Evolutionary conservation across 2,329 filamentous ascomycete species (phyloP), one percentile per base, ranked within the genome.

Genomic region (Coccinonectria pachysandricola): DNA sequence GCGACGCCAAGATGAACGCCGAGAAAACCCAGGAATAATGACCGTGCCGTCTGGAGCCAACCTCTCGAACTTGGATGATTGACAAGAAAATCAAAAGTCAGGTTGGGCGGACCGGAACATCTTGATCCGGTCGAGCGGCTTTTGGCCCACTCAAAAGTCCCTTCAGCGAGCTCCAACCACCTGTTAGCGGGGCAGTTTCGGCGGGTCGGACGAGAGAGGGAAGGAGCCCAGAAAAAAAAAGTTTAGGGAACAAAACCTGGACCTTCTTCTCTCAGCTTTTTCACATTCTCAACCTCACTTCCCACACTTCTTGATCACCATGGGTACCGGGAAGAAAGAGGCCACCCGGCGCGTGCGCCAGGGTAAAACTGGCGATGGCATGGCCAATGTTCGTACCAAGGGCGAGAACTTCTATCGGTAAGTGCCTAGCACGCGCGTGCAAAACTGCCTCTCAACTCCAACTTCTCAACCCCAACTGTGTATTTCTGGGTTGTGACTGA

Each of bases 361-460:
- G 70, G 85, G 84, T 44, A 88, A 87, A 63, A 72, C 71, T 25
- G 72, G 73, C 42, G 80, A 91, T 74, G 85, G 85, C 54, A 85
- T 94, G 74, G 76, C 63, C 48, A 96, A 96, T 62, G 83, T 96
- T 50, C 84, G 79, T 49, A 68, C 76, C 46, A 98, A 98, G 64
- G 91, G 91, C 61, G 88, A 96, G 68, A 96, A 96, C 66, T 98
- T 96, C 64, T 96, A 96, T 65, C 76, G 83, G 69, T 79, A 63
- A 40, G 66, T 36, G n/a, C n/a, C n/a, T n/a, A n/a, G n/a, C n/a
- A n/a, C n/a, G n/a, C n/a, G n/a, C n/a, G n/a, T n/a, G n/a, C n/a
- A n/a, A n/a, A n/a, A n/a, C n/a, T n/a, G n/a, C n/a, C n/a, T n/a
- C n/a, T n/a, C n/a, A n/a, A n/a, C n/a, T n/a, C n/a, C n/a, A n/a